Conservation (phyloP, 768 basidiomycete genomes). For the Suillus subalutaceus region DNA sequence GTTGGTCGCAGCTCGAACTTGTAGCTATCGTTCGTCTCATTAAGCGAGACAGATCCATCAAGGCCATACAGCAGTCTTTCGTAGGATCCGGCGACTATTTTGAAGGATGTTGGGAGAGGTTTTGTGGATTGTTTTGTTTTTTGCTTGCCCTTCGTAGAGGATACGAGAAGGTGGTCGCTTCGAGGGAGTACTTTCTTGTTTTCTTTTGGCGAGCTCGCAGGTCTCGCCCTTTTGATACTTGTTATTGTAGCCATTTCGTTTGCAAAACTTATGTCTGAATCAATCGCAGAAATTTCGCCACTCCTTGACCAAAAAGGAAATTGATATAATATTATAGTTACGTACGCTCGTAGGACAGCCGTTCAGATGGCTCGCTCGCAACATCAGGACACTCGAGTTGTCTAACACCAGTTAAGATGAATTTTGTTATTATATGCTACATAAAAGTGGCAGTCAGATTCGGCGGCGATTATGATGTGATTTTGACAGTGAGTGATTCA, state of each 20-base stretch:
- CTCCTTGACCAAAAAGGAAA: too few species aligned
- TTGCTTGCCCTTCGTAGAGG: slow-evolving; percentile 34
- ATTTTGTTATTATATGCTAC: too few species aligned
- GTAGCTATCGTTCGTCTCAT: slow-evolving; percentile 27
- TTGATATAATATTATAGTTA: too few species aligned
- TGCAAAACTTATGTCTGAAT: too few species aligned
- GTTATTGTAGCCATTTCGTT: background rate
- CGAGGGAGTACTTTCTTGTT: slow-evolving; percentile 12
- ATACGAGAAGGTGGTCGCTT: slow-evolving; percentile 9
- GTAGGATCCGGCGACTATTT: slow-evolving; percentile 90
- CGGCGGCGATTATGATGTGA: too few species aligned
- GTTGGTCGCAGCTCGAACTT: slow-evolving; percentile 65
- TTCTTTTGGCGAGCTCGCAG: slow-evolving; percentile 19
- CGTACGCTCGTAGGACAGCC: too few species aligned
- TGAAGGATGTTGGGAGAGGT: slow-evolving; percentile 66
- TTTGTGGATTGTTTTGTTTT: slow-evolving; percentile 20
- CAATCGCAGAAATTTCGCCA: too few species aligned
- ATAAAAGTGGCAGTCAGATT: too few species aligned
- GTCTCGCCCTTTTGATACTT: slow-evolving; percentile 26
- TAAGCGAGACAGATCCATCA: slow-evolving; percentile 55
- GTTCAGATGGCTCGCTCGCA: too few species aligned
- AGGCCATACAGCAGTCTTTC: slow-evolving; percentile 95
- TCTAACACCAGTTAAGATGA: too few species aligned
- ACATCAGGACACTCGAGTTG: too few species aligned
- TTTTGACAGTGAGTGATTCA: too few species aligned